Evolutionary conservation across 2,329 filamentous ascomycete genomes (phyloP).

Genomic region (Trichoderma sp.): DNA sequence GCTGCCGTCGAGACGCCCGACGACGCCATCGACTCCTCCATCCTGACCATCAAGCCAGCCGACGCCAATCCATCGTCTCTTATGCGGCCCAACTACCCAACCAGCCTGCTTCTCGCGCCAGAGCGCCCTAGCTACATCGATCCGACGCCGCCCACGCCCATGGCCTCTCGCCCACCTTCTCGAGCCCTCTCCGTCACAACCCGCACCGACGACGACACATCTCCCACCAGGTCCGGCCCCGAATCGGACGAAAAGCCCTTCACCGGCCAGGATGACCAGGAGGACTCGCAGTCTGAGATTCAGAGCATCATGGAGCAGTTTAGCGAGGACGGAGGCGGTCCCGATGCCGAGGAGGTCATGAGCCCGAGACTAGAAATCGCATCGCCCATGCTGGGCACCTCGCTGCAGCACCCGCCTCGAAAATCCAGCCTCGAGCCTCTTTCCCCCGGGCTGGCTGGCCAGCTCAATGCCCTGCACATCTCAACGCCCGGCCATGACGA

Average conservation of each 20-base stretch:
- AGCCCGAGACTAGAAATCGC: slow-evolving; percentile 82
- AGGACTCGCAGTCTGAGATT: slow-evolving; percentile 81
- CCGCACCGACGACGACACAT: slow-evolving; percentile 46
- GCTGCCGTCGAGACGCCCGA: neutral
- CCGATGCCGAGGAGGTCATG: slow-evolving; percentile 82
- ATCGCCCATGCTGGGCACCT: slow-evolving; percentile 71
- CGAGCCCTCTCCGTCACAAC: slow-evolving; percentile 59
- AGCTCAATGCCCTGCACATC: slow-evolving; percentile 48
- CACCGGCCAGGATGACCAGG: slow-evolving; percentile 63
- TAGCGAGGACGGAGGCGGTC: slow-evolving; percentile 70
- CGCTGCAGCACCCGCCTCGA: slow-evolving; percentile 73
- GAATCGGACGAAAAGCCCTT: slow-evolving; percentile 60
- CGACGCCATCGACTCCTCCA: slow-evolving; percentile 48
- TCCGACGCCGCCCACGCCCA: slow-evolving; percentile 59
- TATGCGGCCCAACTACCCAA: slow-evolving; percentile 29
- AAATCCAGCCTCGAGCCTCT: slow-evolving; percentile 83
- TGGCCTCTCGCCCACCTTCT: slow-evolving; percentile 58
- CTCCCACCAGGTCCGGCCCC: slow-evolving; percentile 56
- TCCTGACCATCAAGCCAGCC: slow-evolving; percentile 52
- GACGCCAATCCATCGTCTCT: slow-evolving; percentile 37
- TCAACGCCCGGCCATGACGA: slow-evolving; percentile 49
- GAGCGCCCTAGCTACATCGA: slow-evolving; percentile 55
- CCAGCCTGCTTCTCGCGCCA: slow-evolving; percentile 49
- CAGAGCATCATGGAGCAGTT: slow-evolving; percentile 99
- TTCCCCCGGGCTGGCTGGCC: slow-evolving; percentile 51